These are phyloP conservation scores for Citrus mangshanensis DNA, from an alignment of 345 rosid genomes.

Conservation along the genomic window DNA sequence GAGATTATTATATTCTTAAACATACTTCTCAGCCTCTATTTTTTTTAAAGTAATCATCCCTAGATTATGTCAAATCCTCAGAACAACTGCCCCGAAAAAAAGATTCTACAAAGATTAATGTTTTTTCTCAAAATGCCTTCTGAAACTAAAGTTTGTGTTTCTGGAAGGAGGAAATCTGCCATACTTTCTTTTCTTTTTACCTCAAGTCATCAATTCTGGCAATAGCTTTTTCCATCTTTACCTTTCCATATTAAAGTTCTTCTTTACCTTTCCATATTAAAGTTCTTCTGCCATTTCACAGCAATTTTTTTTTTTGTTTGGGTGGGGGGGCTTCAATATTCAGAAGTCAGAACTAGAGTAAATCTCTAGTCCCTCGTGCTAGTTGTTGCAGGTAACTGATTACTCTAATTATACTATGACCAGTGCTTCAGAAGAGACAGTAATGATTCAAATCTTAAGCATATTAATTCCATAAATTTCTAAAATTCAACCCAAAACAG, in stretches of 20 bases:
- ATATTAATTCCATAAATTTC: neutral
- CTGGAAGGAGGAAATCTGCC: neutral
- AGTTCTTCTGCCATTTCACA: neutral
- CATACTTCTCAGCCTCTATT: constrained; percentile 13
- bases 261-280: neutral
- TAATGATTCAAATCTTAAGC: neutral
- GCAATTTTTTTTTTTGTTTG: too few species aligned
- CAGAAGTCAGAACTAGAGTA: neutral
- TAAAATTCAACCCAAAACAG: neutral
- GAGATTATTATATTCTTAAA: constrained; percentile 10
- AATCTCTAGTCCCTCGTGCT: neutral
- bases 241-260: neutral
- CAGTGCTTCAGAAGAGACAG: neutral
- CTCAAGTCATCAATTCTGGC: neutral
- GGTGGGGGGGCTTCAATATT: neutral
- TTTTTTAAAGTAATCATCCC: neutral
- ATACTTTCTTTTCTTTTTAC: neutral
- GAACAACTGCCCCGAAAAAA: neutral
- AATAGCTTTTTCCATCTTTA: neutral
- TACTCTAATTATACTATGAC: neutral
- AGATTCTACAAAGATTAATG: neutral
- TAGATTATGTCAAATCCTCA: neutral
- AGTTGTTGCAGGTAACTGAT: neutral
- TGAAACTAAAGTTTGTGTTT: neutral
- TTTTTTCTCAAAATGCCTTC: neutral